Percentiles rank a stretch among this genome's conserved stretches.
Conservation (phyloP, 257 asterid species). For the Gentiana dahurica region DNA sequence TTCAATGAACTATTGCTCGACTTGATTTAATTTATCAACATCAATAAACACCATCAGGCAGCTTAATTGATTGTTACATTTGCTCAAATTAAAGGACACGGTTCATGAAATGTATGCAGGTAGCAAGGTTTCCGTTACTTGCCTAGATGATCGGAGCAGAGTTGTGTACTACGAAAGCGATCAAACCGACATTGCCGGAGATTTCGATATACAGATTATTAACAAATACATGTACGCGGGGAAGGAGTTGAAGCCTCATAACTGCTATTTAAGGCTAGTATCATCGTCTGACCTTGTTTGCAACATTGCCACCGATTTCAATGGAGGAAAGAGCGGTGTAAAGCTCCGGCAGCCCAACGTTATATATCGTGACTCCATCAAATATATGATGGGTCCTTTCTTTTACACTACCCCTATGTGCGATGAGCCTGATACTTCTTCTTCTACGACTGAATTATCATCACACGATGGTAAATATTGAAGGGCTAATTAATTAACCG, state of each 20-base stretch:
- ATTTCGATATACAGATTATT: conserved; percentile 33
- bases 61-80: too few species aligned
- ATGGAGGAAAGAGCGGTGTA: conserved; percentile 70
- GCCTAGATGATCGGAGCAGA: conserved; percentile 57
- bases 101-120: too few species aligned
- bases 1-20: too few species aligned
- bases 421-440: conserved; percentile 57
- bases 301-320: conserved; percentile 64
- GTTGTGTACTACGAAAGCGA: conserved; percentile 68
- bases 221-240: conserved; percentile 26
- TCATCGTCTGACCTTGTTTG: conserved; percentile 81
- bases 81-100: too few species aligned
- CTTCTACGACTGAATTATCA: conserved; percentile 5
- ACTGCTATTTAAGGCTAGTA: conserved; percentile 64
- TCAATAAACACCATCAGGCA: too few species aligned
- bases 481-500: too few species aligned
- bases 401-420: conserved; percentile 90
- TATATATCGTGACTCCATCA: conserved; percentile 50
- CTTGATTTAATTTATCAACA: too few species aligned
- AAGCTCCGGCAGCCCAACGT: conserved; percentile 51
- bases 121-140: conserved; percentile 59
- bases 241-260: conserved; percentile 38
- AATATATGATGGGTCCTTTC: conserved; percentile 53
- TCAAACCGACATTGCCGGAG: conserved; percentile 52
- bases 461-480: conserved; percentile 4